Conservation (phyloP, 495 filamentous ascomycete species). For the Penicillium ucsense region DNA sequence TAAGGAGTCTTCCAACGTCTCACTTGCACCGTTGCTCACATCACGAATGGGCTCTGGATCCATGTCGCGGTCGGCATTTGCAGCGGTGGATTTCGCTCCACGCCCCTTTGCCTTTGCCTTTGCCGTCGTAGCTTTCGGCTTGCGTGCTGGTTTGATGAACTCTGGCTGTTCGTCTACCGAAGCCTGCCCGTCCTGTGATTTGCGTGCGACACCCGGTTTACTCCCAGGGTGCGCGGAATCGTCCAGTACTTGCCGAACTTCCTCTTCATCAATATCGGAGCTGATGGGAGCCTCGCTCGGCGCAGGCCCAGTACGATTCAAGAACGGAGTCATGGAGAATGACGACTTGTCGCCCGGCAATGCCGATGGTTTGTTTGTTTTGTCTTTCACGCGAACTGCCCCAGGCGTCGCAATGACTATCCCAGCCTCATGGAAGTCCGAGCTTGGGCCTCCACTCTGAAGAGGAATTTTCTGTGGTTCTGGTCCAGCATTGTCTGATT, state of each 20-base stretch:
- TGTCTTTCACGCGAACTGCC: constrained; percentile 47
- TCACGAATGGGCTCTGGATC: constrained; percentile 2
- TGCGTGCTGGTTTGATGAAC: not conserved
- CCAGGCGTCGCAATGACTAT: constrained; percentile 59
- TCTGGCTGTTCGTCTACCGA: not conserved
- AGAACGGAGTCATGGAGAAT: constrained; percentile 87
- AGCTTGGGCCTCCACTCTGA: constrained; percentile 30
- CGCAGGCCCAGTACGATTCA: constrained; percentile 62
- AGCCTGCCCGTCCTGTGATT: not conserved
- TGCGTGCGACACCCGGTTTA: constrained; percentile 1
- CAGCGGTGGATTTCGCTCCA: not conserved
- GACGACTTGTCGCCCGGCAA: constrained; percentile 72
- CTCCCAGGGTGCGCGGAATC: not conserved
- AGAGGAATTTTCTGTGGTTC: constrained; percentile 24
- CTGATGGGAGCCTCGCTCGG: constrained; percentile 33
- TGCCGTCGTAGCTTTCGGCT: not conserved
- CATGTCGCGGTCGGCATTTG: not conserved
- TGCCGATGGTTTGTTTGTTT: constrained; percentile 40
- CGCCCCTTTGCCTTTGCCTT: not conserved
- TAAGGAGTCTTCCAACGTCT: constrained; percentile 1
- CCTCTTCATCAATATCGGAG: constrained; percentile 23
- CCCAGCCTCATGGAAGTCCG: constrained; percentile 38
- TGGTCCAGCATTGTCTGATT: constrained; percentile 18
- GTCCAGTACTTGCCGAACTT: constrained; percentile 7
- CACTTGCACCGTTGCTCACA: not conserved